Evolutionary conservation across 495 filamentous ascomycete species (phyloP), one percentile per base, ranked within the genome.

Genomic region (Neurospora sp.): DNA sequence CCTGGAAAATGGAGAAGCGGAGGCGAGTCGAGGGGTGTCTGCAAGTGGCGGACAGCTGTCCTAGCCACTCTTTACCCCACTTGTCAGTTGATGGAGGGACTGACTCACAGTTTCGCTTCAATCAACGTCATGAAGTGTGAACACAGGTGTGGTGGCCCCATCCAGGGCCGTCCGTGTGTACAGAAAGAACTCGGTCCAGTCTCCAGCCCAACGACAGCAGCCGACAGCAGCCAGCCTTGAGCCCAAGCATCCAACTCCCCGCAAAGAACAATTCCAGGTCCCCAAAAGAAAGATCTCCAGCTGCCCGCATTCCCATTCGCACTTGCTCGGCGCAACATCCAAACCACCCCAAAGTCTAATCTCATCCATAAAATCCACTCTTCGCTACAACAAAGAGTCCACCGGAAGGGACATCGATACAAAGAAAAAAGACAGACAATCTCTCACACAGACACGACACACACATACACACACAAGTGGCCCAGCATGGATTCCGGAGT

Each of bases 51-150:
- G 53, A 18, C 73, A 74, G 74, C 70, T 73, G 73, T 42, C 70
- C 22, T 20, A 12, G 38, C 18, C 38, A 38, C 18, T 16, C 1
- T 46, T 6, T 12, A 41, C 74, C 77, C 78, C 78, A 71, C 78
- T 70, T 78, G 69, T 81, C 80, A 81, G 74, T 73, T 80, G 80
- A 79, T 61, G 18, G 40, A 69, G 71, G 71, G 37, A 53, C 77
- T 80, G 78, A 79, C 74, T 80, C 77, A 80, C 80, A 73, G 72
- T 59, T 68, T 73, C 27, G 44, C 61, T 42, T 48, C 68, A 20
- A 68, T 71, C 73, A 78, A 81, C 79, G 79, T 81, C 79, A 81
- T 79, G 76, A 61, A 31, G 10, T 61, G n/a, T 22, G 22, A 16
- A 61, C 22, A 61, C 53, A 61, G 53, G 27, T 9, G 53, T 18